Evolutionary conservation across 2,329 filamentous ascomycete species (phyloP).

Genomic region (Claviceps capensis): DNA sequence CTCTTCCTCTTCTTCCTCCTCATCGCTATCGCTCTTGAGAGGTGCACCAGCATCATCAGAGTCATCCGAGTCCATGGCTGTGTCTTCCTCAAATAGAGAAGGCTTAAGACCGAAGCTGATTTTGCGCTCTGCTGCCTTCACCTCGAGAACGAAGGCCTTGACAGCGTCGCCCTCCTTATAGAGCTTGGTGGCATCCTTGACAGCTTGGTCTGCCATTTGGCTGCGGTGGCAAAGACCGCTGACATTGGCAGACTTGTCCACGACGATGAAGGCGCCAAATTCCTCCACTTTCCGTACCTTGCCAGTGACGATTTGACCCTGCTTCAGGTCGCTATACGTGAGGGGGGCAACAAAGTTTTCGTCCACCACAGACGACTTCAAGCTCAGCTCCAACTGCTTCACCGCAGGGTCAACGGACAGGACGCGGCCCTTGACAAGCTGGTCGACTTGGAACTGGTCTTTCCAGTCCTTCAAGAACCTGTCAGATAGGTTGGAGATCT

Average conservation of each 20-base stretch:
- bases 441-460: conserved; percentile 70
- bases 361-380: conserved; percentile 76
- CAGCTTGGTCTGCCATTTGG: conserved; percentile 74
- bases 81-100: conserved; percentile 63
- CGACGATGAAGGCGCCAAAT: conserved; percentile 85
- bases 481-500: conserved; percentile 81
- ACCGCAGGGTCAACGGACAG: conserved; percentile 53
- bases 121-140: conserved; percentile 61
- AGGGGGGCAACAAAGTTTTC: conserved; percentile 61
- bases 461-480: conserved; percentile 94
- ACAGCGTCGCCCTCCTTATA: conserved; percentile 87
- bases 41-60: conserved; percentile 34
- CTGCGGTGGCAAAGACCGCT: conserved; percentile 87
- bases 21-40: conserved; percentile 33
- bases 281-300: conserved; percentile 89
- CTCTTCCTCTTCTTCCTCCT: conserved; percentile 21
- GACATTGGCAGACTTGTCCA: conserved; percentile 77
- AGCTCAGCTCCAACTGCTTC: conserved; percentile 67
- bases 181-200: conserved; percentile 76
- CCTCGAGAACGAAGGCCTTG: conserved; percentile 74
- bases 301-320: conserved; percentile 73
- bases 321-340: conserved; percentile 63
- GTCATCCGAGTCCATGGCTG: conserved; percentile 33
- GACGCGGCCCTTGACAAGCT: conserved; percentile 81
- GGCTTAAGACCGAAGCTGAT: conserved; percentile 89